Base-by-base conservation (phyloP, 2,329 filamentous ascomycete species). In the Apiospora saccharicola region DNA sequence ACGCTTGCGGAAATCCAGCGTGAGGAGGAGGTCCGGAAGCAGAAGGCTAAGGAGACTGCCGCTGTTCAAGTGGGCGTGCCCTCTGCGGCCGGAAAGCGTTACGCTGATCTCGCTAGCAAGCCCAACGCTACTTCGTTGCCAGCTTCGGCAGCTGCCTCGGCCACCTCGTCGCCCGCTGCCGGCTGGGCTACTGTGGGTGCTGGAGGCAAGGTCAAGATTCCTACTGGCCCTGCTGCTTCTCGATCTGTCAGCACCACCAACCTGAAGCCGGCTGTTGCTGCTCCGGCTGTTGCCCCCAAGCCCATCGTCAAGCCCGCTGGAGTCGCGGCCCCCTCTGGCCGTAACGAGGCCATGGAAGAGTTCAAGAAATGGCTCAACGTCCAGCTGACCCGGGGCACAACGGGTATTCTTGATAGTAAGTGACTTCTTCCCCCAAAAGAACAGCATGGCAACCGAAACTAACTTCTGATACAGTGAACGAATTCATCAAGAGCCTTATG, bases 181-280 rank as follows among this genome's bases (percentile, higher is more conserved):
- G 94, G 95, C 1, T 99, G 96, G 96, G 96, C 95, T 14, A 98
- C 95, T 0, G 96, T 99, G 53, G 96, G 96, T 68, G 95, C 96
- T 46, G 92, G 95, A 76, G 96, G 96, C 19, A 99, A 98, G 85
- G 90, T 93, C 69, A 98, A 98, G 86, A 85, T 90, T 41, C 93
- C 94, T 7, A 88, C 87, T 3, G 89, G 86, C 0, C 87, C 90
- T 19, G 84, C 87, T 2, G 85, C 87, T 6, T 77, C 79, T 47
- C 87, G 88, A 30, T 80, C 87, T 19, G 78, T 80, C 6, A 89
- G 87, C 75, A 78, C 83, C 16, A 79, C 80, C 24, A 83, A 76
- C 71, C 74, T 84, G 75, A 88, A 90, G 80, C 78, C 82, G n/a
- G 72, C 51, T 53, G 51, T 30, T 53, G 51, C 51, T 30, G 26